These are phyloP conservation scores for Allium cepa DNA, from an alignment of 106 monocot genomes.

Conservation along the genomic window DNA sequence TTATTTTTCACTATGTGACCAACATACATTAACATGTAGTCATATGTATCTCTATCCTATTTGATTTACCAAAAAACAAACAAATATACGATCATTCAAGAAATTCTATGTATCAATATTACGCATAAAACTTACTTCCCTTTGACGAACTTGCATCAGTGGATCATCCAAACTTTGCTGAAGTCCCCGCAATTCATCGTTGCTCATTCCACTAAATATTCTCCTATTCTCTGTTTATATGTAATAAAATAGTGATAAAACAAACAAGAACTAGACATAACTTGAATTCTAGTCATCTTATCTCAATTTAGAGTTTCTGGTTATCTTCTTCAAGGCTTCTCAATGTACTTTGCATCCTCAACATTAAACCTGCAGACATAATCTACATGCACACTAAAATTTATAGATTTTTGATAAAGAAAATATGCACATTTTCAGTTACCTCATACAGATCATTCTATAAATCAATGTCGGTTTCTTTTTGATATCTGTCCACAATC, in stretches of 20 bases:
- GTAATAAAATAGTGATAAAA: no score
- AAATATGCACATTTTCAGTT: not conserved
- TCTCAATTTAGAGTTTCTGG: conserved; percentile 55
- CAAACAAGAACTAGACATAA: no score
- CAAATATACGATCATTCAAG: not conserved
- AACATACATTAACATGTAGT: no score
- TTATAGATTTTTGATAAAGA: not conserved
- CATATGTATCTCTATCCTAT: no score
- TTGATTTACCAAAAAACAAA: no score
- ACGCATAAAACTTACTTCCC: conserved; percentile 29
- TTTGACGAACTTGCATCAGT: conserved; percentile 45
- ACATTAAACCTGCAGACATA: not conserved
- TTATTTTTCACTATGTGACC: no score
- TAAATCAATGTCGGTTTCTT: conserved; percentile 37
- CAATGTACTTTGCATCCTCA: conserved; percentile 80
- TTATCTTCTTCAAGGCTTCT: conserved; percentile 66
- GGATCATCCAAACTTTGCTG: conserved; percentile 64
- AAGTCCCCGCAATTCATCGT: conserved; percentile 64
- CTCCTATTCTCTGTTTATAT: conserved; percentile 61
- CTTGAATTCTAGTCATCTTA: conserved; percentile 31
- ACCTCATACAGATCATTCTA: conserved; percentile 74
- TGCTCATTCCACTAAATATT: conserved; percentile 34
- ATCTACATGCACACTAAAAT: not conserved
- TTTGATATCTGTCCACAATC: conserved; percentile 66
- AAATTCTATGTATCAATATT: not conserved